A percentile compares a stretch with the other conserved stretches of the same genome.
phyloP scores from a whole-genome alignment of 208 protist species.

The Naegleria gruberi region DNA sequence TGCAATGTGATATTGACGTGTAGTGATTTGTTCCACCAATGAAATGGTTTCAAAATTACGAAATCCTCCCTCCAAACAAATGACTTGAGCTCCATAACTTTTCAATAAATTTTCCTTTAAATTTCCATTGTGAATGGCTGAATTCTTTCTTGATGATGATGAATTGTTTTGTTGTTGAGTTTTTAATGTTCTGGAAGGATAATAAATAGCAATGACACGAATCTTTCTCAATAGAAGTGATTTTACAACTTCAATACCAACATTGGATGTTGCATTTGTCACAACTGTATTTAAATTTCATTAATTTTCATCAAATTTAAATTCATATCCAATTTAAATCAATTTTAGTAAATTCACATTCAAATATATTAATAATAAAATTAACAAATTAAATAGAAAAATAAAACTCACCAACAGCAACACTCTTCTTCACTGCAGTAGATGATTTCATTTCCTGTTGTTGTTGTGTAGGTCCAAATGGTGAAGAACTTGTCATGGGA shows the following conservation, averaged over 20 bases:
- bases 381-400: no score
- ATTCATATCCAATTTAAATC: neutral
- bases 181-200: neutral
- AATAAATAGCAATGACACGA: neutral
- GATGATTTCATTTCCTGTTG: neutral
- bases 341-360: neutral
- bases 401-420: neutral
- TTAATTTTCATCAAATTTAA: neutral
- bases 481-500: neutral
- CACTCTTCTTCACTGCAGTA: neutral
- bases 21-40: neutral
- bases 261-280: neutral
- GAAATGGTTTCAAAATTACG: neutral
- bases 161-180: neutral
- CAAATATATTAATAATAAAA: neutral
- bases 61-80: neutral
- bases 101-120: neutral
- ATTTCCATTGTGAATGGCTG: no score
- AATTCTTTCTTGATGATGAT: neutral
- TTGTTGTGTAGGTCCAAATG: neutral
- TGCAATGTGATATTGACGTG: neutral
- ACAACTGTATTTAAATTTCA: neutral
- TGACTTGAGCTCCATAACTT: neutral
- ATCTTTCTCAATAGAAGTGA: neutral
- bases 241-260: constrained; percentile 1